Base-by-base conservation (phyloP, 805 yeast genomes). In the Kodamaea sagamina region DNA sequence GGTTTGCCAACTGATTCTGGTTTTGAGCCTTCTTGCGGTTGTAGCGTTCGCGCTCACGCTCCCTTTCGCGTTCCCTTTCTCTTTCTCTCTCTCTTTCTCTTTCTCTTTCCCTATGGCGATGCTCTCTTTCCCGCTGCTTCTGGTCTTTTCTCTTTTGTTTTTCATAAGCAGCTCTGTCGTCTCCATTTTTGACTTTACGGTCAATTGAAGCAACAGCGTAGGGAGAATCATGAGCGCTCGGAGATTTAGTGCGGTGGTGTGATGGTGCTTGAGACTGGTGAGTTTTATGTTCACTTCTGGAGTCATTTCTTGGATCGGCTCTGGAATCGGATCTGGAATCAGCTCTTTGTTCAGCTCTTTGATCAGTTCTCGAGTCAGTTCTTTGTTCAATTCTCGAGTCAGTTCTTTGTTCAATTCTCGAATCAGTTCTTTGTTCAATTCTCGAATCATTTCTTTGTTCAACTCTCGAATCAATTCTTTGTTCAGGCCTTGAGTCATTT, bases 361-460 rank as follows among this genome's bases (percentile, higher is more conserved):
- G 24, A 28, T 28, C 32, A 28, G 7, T 12, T 28, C 32, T 28
- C 16, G 13, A 15, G 8, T 21, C 24, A 8, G 24, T 12, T 21
- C 24, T 21, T 21, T 6, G 24, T 6, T 28, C 32, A 28, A 5
- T 12, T 28, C 32, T 28, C 16, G 13, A 15, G 8, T 21, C 24
- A 8, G 24, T 12, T 34, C 37, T 34, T 10, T 15, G 13, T 13
- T 47, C 48, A 28, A 11, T 13, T 12, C 47, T 32, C 15, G 46
- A 22, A 10, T 29, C 34, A 21, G 24, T 6, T 25, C 40, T 36
- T 5, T 13, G 15, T 6, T 25, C 40, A 32, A 5, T 17, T 36
- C 40, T 36, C 7, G 29, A 25, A 8, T 36, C 32, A 21, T 21
- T 21, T 21, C 24, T 21, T 21, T 6, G 24, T 6, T 22, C 37